phyloP scores from a whole-genome alignment of 176 grass and related monocot species.

The Musa acuminata region DNA sequence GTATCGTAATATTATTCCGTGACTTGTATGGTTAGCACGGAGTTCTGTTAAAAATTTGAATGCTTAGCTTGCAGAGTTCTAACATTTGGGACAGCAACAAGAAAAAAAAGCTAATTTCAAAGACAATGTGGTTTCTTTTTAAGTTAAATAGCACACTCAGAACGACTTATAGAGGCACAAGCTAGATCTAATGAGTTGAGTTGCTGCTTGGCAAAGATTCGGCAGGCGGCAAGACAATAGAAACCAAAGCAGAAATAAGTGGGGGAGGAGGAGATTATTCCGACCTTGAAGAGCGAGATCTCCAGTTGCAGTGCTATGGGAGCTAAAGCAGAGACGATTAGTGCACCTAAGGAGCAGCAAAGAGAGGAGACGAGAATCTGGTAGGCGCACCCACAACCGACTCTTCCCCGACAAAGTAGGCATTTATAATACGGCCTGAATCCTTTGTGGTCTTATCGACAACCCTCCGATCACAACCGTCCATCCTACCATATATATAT shows the following conservation, averaged over 20 bases:
- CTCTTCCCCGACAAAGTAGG: no score
- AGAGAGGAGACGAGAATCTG: not conserved
- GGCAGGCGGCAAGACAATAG: not conserved
- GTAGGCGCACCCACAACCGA: no score
- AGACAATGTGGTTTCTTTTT: not conserved
- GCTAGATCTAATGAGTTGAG: no score
- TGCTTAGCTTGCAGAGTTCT: not conserved
- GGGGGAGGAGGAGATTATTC: not conserved
- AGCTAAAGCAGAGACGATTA: no score
- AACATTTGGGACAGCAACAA: not conserved
- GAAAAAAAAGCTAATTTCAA: not conserved
- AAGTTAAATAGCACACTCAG: not conserved
- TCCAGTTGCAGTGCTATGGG: not conserved
- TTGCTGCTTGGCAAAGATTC: not conserved
- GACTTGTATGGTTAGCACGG: not conserved
- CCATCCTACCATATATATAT: no score
- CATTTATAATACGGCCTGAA: no score
- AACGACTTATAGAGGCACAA: not conserved
- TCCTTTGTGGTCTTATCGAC: no score
- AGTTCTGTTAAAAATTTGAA: not conserved
- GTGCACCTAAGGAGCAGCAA: not conserved
- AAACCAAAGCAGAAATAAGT: not conserved
- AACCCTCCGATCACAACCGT: no score
- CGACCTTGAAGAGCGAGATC: not conserved
- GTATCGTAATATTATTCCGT: not conserved